phyloP scores from a whole-genome alignment of 2,329 filamentous ascomycete species.

The Penicillium sp. region DNA sequence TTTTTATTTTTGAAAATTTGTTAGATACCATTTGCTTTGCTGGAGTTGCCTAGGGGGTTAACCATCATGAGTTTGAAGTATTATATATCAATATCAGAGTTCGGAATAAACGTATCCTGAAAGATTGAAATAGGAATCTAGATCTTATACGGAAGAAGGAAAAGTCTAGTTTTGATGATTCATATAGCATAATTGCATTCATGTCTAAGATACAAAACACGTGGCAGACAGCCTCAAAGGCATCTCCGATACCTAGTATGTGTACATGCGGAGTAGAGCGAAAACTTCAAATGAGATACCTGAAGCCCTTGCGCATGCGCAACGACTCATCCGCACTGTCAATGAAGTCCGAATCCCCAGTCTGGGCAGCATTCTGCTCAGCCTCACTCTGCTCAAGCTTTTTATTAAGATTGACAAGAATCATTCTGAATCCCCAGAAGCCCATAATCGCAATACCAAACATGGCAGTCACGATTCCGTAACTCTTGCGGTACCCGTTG shows the following conservation, averaged over 20 bases:
- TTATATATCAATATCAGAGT: too few relatives aligned
- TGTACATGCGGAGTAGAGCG: too few relatives aligned
- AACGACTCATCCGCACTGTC: conserved; percentile 22
- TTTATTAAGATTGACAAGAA: conserved; percentile 41
- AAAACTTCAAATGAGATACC: conserved; percentile 24
- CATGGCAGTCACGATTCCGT: conserved; percentile 65
- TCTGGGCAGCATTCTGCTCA: conserved; percentile 7
- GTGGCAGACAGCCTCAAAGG: background rate
- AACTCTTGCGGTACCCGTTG: conserved; percentile 63
- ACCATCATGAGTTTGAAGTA: too few relatives aligned
- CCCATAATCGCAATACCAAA: conserved; percentile 57
- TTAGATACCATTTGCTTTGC: too few relatives aligned
- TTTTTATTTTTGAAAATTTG: background rate
- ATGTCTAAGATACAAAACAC: background rate
- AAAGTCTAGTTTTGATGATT: background rate
- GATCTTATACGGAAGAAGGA: background rate
- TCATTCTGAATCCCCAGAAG: conserved; percentile 48
- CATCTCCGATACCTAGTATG: too few relatives aligned
- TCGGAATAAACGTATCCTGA: too few relatives aligned
- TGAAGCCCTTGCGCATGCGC: conserved; percentile 30
- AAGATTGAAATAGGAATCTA: too few relatives aligned
- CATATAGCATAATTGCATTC: background rate
- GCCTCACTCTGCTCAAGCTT: conserved; percentile 20
- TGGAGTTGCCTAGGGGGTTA: too few relatives aligned
- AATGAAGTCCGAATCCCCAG: conserved; percentile 11